phyloP scores from a whole-genome alignment of 2,329 filamentous ascomycete species.

The Penicillium fuscoglaucum region DNA sequence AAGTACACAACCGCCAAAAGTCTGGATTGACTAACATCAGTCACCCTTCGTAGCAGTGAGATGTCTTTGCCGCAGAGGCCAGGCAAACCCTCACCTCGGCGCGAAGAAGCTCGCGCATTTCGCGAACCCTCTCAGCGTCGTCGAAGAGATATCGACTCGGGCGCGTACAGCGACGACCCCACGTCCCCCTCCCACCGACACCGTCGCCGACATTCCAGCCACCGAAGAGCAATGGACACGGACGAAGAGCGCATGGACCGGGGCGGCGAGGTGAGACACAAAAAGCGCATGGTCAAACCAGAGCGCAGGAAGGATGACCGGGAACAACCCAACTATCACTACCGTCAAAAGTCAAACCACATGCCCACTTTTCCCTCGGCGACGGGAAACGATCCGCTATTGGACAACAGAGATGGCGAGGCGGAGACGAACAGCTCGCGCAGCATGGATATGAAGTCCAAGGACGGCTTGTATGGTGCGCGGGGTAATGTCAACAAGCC shows the following conservation, averaged over 20 bases:
- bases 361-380: constrained; percentile 89
- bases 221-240: constrained; percentile 43
- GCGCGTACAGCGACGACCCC: constrained; percentile 44
- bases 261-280: constrained; percentile 60
- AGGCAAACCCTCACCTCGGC: constrained; percentile 60
- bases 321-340: constrained; percentile 93
- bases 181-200: constrained; percentile 42
- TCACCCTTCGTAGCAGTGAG: constrained; percentile 9
- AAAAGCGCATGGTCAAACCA: constrained; percentile 84
- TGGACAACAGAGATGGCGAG: constrained; percentile 62
- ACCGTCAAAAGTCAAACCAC: constrained; percentile 88
- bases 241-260: constrained; percentile 58
- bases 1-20: neutral
- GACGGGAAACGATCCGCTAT: constrained; percentile 85
- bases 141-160: constrained; percentile 70
- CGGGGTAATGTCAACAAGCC: constrained; percentile 39
- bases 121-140: constrained; percentile 68
- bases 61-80: constrained; percentile 62
- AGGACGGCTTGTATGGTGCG: constrained; percentile 37
- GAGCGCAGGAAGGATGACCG: constrained; percentile 82
- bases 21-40: neutral
- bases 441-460: constrained; percentile 56
- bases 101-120: constrained; percentile 62
- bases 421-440: constrained; percentile 62
- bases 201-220: constrained; percentile 46